Evolutionary conservation across 1,284 basidiomycete genomes (phyloP).

Genomic region (Apiotrichum domesticum): DNA sequence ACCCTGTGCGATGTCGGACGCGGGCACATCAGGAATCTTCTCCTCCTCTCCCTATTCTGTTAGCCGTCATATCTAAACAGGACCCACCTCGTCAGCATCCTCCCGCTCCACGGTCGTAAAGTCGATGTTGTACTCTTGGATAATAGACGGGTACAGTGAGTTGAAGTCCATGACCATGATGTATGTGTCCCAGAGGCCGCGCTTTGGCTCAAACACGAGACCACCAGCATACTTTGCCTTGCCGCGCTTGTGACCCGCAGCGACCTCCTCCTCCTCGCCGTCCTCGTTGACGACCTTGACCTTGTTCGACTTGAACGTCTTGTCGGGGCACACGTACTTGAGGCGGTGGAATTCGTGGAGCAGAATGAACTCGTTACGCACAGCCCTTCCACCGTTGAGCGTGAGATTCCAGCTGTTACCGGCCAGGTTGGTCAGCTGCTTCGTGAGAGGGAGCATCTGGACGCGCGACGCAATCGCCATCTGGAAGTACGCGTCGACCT

Average conservation of each 20-base stretch:
- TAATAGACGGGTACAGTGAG: slow-evolving; percentile 97
- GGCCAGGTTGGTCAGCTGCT: slow-evolving; percentile 92
- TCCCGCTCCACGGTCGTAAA: slow-evolving; percentile 88
- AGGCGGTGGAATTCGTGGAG: slow-evolving; percentile 95
- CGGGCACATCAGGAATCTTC: slow-evolving; percentile 82
- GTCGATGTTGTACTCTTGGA: slow-evolving; percentile 99
- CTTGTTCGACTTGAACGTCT: slow-evolving; percentile 62
- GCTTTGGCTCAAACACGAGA: slow-evolving; percentile 94
- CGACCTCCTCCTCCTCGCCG: slow-evolving; percentile 57
- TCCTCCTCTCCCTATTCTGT: slow-evolving; percentile 55
- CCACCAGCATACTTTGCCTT: slow-evolving; percentile 98
- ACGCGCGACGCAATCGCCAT: slow-evolving; percentile 92
- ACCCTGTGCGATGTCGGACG: slow-evolving; percentile 67
- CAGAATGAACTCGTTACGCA: slow-evolving; percentile 98
- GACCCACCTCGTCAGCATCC: slow-evolving; percentile 54
- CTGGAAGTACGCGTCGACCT: slow-evolving; percentile 89
- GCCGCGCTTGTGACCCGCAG: slow-evolving; percentile 59
- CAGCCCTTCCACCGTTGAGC: slow-evolving; percentile 88
- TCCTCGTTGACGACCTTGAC: slow-evolving; percentile 36
- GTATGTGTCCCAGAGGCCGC: slow-evolving; percentile 93
- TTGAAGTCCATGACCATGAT: slow-evolving; percentile 99
- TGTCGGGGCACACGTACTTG: slow-evolving; percentile 96
- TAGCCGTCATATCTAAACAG: neutral
- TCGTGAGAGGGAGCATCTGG: slow-evolving; percentile 81
- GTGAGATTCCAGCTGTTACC: slow-evolving; percentile 98